These are phyloP conservation scores for Fusarium sp. DNA, from an alignment of 2,329 filamentous ascomycete genomes.

Conservation along the genomic window DNA sequence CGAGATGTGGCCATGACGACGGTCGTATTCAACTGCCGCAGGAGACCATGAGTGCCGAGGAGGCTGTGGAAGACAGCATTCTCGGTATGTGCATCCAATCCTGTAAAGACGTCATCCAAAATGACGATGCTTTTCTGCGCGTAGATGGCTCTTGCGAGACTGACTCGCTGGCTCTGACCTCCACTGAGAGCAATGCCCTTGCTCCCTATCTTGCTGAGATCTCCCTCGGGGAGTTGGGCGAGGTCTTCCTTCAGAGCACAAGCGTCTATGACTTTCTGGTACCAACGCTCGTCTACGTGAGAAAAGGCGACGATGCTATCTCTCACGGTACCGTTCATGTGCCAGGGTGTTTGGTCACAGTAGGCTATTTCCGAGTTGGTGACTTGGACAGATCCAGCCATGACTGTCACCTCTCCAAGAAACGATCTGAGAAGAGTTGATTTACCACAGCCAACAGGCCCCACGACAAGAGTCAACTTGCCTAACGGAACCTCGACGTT, in stretches of 20 bases:
- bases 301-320: constrained; percentile 52
- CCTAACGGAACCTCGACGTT: constrained; percentile 1
- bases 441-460: constrained; percentile 56
- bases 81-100: constrained; percentile 49
- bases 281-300: constrained; percentile 47
- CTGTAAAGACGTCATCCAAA: constrained; percentile 53
- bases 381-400: constrained; percentile 20
- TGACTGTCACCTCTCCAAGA: constrained; percentile 46
- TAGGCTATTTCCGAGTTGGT: constrained; percentile 30
- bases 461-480: constrained; percentile 47
- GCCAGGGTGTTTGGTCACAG: constrained; percentile 49
- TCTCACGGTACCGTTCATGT: constrained; percentile 50
- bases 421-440: constrained; percentile 52
- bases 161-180: constrained; percentile 54
- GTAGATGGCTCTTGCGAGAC: constrained; percentile 51
- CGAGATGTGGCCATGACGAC: constrained; percentile 32
- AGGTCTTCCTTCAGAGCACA: constrained; percentile 48
- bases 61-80: constrained; percentile 44
- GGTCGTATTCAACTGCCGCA: constrained; percentile 30
- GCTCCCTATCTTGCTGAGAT: constrained; percentile 53
- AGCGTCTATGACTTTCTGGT: constrained; percentile 46
- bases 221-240: constrained; percentile 48
- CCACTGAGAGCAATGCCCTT: constrained; percentile 56
- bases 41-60: constrained; percentile 43
- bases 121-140: constrained; percentile 44